Evolutionary conservation across 495 filamentous ascomycete species (phyloP), one percentile per base, ranked within the genome.

Genomic region (Xylaria palmicola): DNA sequence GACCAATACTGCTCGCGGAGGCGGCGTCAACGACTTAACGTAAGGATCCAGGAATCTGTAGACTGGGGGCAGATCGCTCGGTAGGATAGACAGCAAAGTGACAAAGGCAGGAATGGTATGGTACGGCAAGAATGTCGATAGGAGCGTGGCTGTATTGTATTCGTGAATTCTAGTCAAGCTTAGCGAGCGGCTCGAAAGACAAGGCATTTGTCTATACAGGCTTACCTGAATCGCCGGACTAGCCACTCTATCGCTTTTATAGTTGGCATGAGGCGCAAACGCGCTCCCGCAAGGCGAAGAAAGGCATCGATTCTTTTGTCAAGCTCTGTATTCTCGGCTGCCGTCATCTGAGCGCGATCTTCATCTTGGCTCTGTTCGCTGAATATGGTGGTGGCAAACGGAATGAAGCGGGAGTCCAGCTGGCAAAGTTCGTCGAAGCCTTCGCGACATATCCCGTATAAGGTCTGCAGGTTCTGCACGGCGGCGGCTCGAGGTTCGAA

Each of bases 231-330:
- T 60, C 92, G 82, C 68, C 94, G 80, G 30, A 99, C 81, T 22
- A 97, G 81, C 94, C 94, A 99, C 77, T 99, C 95, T 32, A 97
- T 79, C 4, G 92, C 90, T 66, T 93, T 96, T 13, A 94, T 82
- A 1, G 90, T 91, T 15, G 93, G 92, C 71, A 85, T 91, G 41
- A 99, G 77, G 27, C 91, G 81, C 37, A 99, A 64, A 47, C 88
- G 81, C n/a, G 85, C 83, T 22, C 89, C 86, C 12, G 90, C 84
- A 7, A 97, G 77, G 26, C 85, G 86, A 45, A 99, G 79, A 67
- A 98, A 98, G 4, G 83, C 82, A 63, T 94, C 87, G 51, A 98
- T 70, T 37, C 84, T 90, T 41, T 76, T 75, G 75, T 97, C 86
- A 32, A 99, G 80, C 44, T 90, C 88, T 63, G 84, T 77, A 68